phyloP scores from a whole-genome alignment of 495 filamentous ascomycete species.

The Talaromyces trachyspermus region DNA sequence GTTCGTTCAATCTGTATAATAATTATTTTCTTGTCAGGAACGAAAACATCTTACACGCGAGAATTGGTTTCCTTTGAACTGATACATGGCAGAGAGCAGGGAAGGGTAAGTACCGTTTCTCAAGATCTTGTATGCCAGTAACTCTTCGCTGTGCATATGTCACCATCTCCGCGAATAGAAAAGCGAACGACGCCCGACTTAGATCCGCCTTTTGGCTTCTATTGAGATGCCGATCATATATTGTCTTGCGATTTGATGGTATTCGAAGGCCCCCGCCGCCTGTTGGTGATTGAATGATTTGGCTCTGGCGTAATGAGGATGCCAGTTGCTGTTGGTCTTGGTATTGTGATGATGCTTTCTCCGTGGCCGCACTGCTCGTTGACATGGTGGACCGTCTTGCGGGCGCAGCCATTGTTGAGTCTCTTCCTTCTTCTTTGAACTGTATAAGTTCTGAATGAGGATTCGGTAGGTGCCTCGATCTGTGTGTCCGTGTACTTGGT shows the following conservation, averaged over 20 bases:
- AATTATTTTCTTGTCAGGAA: too few relatives aligned
- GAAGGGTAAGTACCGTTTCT: slow-evolving; percentile 61
- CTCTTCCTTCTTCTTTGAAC: neutral
- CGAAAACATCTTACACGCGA: too few relatives aligned
- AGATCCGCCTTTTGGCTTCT: slow-evolving; percentile 79
- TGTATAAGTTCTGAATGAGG: neutral
- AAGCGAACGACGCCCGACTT: slow-evolving; percentile 88
- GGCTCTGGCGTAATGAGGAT: slow-evolving; percentile 19
- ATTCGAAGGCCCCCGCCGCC: slow-evolving; percentile 75
- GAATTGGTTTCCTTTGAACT: too few relatives aligned
- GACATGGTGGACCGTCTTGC: slow-evolving; percentile 6
- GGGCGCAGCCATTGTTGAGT: slow-evolving; percentile 5
- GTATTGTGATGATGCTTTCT: slow-evolving; percentile 4
- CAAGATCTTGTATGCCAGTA: slow-evolving; percentile 85
- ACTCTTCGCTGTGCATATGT: slow-evolving; percentile 86
- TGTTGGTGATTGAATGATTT: slow-evolving; percentile 26
- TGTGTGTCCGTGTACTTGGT: neutral
- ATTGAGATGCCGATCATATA: slow-evolving; percentile 93
- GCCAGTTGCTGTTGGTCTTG: neutral
- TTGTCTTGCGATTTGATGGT: slow-evolving; percentile 91
- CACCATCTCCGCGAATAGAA: slow-evolving; percentile 95
- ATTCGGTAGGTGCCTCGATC: neutral
- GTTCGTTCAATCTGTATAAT: slow-evolving; percentile 81
- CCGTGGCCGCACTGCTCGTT: slow-evolving; percentile 3
- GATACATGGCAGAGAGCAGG: neutral